These are phyloP conservation scores for Suhomyces yuchorum DNA, from an alignment of 1,139 yeast species.

Conservation along the genomic window DNA sequence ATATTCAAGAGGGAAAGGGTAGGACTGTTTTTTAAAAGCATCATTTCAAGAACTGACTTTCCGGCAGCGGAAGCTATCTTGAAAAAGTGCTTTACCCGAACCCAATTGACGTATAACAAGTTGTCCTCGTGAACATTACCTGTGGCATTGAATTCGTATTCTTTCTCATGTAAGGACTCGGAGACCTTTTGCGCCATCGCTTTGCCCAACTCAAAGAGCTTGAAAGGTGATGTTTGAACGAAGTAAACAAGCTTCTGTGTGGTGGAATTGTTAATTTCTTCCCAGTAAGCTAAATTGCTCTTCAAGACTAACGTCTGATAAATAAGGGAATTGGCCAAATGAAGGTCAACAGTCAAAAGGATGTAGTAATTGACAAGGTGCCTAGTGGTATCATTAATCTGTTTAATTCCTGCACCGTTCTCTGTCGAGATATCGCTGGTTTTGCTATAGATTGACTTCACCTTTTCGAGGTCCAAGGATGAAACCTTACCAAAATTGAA, in stretches of 20 bases:
- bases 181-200: slow-evolving; percentile 11
- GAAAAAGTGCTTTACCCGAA: slow-evolving; percentile 12
- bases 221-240: slow-evolving; percentile 37
- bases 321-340: slow-evolving; percentile 37
- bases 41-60: not conserved
- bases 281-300: slow-evolving; percentile 43
- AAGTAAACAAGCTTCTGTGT: slow-evolving; percentile 34
- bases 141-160: slow-evolving; percentile 6
- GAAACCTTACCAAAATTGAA: slow-evolving; percentile 24
- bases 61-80: slow-evolving; percentile 3
- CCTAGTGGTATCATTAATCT: slow-evolving; percentile 13
- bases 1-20: slow-evolving; percentile 11
- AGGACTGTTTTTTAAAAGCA: slow-evolving; percentile 13
- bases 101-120: slow-evolving; percentile 17
- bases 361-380: slow-evolving; percentile 30
- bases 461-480: slow-evolving; percentile 18
- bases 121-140: slow-evolving; percentile 20
- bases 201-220: slow-evolving; percentile 20
- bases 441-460: slow-evolving; percentile 16
- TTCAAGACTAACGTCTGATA: slow-evolving; percentile 39
- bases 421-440: not conserved
- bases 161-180: slow-evolving; percentile 2
- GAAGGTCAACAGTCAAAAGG: slow-evolving; percentile 28
- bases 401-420: slow-evolving; percentile 3
- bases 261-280: slow-evolving; percentile 28